Percentiles rank a stretch among this genome's conserved stretches.
Evolutionary conservation across 208 protist species (phyloP).

Genomic region (Wallacemonas rigidus): DNA sequence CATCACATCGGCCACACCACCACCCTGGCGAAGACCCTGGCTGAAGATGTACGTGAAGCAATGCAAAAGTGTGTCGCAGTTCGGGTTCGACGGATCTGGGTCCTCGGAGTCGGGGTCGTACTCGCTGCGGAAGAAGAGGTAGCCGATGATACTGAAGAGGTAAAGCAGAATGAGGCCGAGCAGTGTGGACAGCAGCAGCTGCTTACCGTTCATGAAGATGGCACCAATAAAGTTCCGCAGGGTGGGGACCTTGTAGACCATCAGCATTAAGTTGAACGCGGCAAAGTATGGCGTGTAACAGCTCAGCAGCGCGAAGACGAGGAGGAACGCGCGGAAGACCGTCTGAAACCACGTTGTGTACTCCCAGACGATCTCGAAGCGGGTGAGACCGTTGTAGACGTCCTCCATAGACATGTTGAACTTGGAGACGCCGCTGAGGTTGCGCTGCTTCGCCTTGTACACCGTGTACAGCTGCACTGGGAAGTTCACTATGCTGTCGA

Average conservation of each 20-base stretch:
- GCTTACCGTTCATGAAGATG: constrained; percentile 82
- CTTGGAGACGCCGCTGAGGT: constrained; percentile 33
- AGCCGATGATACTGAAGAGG: constrained; percentile 83
- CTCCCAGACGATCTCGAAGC: constrained; percentile 36
- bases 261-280: constrained; percentile 69
- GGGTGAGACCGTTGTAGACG: constrained; percentile 50
- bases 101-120: constrained; percentile 48
- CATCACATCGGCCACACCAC: constrained; percentile 86
- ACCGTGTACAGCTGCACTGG: constrained; percentile 58
- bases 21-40: constrained; percentile 75
- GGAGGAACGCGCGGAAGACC: constrained; percentile 56
- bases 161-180: constrained; percentile 81
- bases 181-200: constrained; percentile 65
- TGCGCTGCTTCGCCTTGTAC: constrained; percentile 65
- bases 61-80: constrained; percentile 65
- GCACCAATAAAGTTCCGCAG: constrained; percentile 76
- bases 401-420: constrained; percentile 53
- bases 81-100: constrained; percentile 21
- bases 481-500: constrained; percentile 56
- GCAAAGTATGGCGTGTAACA: constrained; percentile 70
- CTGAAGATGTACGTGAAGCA: constrained; percentile 82
- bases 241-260: constrained; percentile 74
- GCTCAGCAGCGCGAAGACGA: constrained; percentile 63
- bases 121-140: constrained; percentile 52
- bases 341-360: constrained; percentile 51